A percentile compares a stretch with the other conserved stretches of the same genome.
Conservation (phyloP, 2,329 filamentous ascomycete genomes). For the Colletotrichum aenigma region DNA sequence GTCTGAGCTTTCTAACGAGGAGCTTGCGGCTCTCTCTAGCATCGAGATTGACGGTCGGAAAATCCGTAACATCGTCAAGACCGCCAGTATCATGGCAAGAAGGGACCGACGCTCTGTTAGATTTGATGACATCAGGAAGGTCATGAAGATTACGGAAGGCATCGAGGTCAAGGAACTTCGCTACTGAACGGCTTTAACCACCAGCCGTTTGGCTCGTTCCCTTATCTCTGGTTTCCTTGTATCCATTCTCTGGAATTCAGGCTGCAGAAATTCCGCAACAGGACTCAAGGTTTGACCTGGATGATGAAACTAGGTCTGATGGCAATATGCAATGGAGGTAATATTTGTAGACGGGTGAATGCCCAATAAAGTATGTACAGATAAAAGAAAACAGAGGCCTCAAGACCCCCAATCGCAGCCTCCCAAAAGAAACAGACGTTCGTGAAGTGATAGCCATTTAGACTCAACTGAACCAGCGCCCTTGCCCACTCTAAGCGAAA, state of each 20-base stretch:
- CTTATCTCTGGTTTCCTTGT: no score
- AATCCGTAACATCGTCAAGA: constrained; percentile 28
- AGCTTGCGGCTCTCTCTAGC: constrained; percentile 18
- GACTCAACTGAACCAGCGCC: accelerated
- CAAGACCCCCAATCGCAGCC: accelerated
- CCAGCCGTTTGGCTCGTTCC: no score
- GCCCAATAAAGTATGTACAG: background rate
- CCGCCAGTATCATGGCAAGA: constrained; percentile 26
- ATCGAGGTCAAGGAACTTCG: background rate
- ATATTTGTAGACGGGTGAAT: background rate
- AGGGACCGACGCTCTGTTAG: constrained; percentile 4
- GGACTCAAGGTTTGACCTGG: no score
- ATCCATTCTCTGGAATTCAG: no score
- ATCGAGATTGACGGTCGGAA: constrained; percentile 24
- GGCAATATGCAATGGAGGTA: no score
- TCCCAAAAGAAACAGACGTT: background rate
- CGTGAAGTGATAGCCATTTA: background rate
- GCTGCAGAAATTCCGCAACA: no score
- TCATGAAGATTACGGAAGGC: constrained; percentile 27
- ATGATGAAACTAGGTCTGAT: no score
- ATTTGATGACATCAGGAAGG: constrained; percentile 24
- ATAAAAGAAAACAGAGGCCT: background rate
- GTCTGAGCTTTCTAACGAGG: constrained; percentile 5
- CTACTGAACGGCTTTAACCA: background rate
- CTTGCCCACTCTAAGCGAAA: background rate